Percentiles rank a stretch among this genome's conserved stretches.
Evolutionary conservation across 176 grass and related monocot species (phyloP).

Genomic region (Stipa capillata): DNA sequence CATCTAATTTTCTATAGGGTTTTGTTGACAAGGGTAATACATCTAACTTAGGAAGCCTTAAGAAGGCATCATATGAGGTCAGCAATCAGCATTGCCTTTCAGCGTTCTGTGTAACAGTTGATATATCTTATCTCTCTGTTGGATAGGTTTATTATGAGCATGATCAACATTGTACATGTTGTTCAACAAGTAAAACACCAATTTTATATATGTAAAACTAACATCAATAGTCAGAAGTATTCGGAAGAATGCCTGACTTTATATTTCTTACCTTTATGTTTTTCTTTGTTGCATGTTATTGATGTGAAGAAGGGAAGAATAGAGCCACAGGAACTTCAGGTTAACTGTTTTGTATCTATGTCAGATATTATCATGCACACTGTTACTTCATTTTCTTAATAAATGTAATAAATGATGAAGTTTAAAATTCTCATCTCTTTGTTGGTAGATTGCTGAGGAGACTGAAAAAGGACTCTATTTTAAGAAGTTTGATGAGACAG

Average conservation of each 20-base stretch:
- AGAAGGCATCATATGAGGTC: constrained; percentile 35
- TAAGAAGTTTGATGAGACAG: constrained; percentile 16
- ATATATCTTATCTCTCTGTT: background rate
- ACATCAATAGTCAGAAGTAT: background rate
- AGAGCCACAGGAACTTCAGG: constrained; percentile 38
- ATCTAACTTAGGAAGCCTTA: constrained; percentile 26
- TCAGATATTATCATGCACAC: background rate
- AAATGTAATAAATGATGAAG: background rate
- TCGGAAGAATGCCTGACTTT: background rate
- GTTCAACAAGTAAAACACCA: background rate
- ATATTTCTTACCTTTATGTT: background rate
- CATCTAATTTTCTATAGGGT: constrained; percentile 18
- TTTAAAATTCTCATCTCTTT: background rate
- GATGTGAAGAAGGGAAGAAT: constrained; percentile 35
- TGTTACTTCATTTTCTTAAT: background rate
- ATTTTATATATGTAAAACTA: background rate
- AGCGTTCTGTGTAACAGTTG: background rate
- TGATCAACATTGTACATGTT: background rate
- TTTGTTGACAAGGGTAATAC: constrained; percentile 34
- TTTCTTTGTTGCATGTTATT: constrained; percentile 24
- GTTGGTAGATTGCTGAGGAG: constrained; percentile 9
- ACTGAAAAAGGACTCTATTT: constrained; percentile 23
- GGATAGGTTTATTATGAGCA: background rate
- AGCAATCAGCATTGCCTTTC: constrained; percentile 19
- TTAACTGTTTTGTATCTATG: background rate